Evolutionary conservation across 73 alveolate genomes (phyloP), one percentile per base, ranked within the genome.

Genomic region (Paramecium primaurelia): DNA sequence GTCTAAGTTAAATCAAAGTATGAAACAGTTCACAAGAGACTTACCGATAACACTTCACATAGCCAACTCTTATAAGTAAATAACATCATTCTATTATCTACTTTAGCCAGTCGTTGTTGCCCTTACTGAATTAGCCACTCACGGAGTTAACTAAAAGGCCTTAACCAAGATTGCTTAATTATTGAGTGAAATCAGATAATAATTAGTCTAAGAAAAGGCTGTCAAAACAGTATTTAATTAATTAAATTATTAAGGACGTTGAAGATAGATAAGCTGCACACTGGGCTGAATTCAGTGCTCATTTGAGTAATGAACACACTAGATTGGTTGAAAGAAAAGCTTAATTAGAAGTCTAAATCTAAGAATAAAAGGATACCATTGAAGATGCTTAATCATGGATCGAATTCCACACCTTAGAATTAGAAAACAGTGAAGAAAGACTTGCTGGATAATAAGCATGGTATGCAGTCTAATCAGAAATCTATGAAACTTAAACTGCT

Each of bases 391-490:
- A 80, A 42, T 28, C 47, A 40, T 80, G 91, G 91, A 80, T 80
- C 91, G 91, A 80, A 80, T 80, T 80, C 91, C 91, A 80, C 58
- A 80, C 91, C 58, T 36, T 80, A n/a, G 91, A 80, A 80, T 49
- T 80, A 26, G 91, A 80, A 47, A 73, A 73, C n/a, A 73, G 87
- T 26, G 87, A 73, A 38, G 87, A 73, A 32, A 73, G 87, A 73
- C 91, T 80, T 80, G 91, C 91, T 47, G 91, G 49, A 40, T 32
- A 45, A 32, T 22, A 80, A 22, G 91, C 91, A 80, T 80, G 91
- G 91, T 42, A 47, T 26, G 71, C 91, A 45, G 58, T 26, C 73
- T 25, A 80, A 80, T 40, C 47, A 80, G 42, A 42, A 45, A 42
- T 80, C 73, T 80, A 80, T 80, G 71, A 80, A 47, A 26, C 49